Base-by-base conservation (phyloP, 75 land plant species). In the Sequoia sempervirens region DNA sequence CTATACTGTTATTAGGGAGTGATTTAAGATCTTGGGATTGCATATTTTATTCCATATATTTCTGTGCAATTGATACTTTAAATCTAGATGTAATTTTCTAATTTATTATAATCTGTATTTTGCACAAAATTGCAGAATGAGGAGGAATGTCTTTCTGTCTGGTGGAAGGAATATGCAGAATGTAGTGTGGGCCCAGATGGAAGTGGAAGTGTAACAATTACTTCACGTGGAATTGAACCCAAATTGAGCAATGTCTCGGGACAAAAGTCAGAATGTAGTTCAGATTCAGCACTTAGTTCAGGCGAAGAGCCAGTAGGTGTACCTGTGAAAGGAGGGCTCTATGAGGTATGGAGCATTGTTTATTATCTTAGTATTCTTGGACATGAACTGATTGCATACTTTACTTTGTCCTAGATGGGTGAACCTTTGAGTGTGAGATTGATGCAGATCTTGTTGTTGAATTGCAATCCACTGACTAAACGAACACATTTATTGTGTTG, bases 91-190 rank as follows among this genome's bases (percentile, higher is more conserved):
- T 47, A 41, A 26, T 61, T 80, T 53, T 81, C 32, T 81, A 5
- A 53, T 52, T 26, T 15, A 54, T 54, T 81, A 18, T 50, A 64
- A 54, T 53, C 30, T 36, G 15, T 30, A 14, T 38, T 76, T 36
- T 52, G 47, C 47, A 54, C 13, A n/a, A 45, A 78, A 47, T 79
- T 56, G 80, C 90, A 97, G 99, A 88, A 91, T 66, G 99, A 98
- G 87, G 99, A 98, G 82, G 98, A 96, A 64, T 81, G 93, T 78
- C 95, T 98, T 18, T 87, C 95, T 73, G 70, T 82, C 83, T 98
- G 99, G 99, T 98, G 99, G 99, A 95, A 85, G 84, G 99, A 98
- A 83, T 98, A 93, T 91, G 99, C 99, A 82, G 99, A 98, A 83
- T 92, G 96, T 86, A 96, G 99, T 93, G 94, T 87, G 84, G 99